Percentiles rank a stretch among this genome's conserved stretches.
Evolutionary conservation across 2,329 filamentous ascomycete genomes (phyloP).

Genomic region (Bertia moriformis): DNA sequence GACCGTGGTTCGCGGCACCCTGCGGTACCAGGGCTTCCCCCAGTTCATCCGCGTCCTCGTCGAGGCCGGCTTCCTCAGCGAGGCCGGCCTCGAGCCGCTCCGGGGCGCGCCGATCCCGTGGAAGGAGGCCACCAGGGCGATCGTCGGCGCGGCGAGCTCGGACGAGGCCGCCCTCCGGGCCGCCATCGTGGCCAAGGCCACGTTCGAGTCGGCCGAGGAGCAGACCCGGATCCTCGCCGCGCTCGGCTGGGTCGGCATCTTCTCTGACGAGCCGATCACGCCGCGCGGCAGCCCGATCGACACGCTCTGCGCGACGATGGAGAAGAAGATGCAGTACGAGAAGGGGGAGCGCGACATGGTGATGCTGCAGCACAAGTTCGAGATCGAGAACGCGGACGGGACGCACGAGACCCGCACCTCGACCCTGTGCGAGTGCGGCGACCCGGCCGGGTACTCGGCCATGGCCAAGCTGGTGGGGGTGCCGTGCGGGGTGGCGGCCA

Average conservation of each 20-base stretch:
- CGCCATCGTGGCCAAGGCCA: conserved; percentile 46
- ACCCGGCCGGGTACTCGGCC: conserved; percentile 62
- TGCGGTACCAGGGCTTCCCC: conserved; percentile 56
- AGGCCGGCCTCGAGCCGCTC: conserved; percentile 41
- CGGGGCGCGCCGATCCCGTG: conserved; percentile 8
- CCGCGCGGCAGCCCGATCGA: conserved; percentile 63
- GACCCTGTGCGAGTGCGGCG: conserved; percentile 72
- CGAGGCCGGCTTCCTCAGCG: conserved; percentile 54
- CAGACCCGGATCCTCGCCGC: neutral
- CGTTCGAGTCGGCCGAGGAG: conserved; percentile 43
- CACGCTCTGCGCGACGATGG: conserved; percentile 76
- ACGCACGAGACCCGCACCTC: conserved; percentile 63
- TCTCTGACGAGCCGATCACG: neutral
- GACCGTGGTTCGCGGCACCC: conserved; percentile 46
- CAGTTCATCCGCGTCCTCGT: conserved; percentile 55
- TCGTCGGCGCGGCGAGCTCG: conserved; percentile 4
- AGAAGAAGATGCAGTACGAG: conserved; percentile 82
- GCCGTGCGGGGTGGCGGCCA: conserved; percentile 53
- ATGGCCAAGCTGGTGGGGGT: conserved; percentile 54
- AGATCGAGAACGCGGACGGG: conserved; percentile 70
- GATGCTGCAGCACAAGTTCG: conserved; percentile 68
- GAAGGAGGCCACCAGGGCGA: conserved; percentile 8
- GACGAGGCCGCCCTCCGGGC: conserved; percentile 33
- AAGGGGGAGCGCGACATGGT: conserved; percentile 74
- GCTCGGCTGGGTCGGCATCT: neutral